phyloP scores from a whole-genome alignment of 2,329 filamentous ascomycete genomes.

The Aspergillus awamori region DNA sequence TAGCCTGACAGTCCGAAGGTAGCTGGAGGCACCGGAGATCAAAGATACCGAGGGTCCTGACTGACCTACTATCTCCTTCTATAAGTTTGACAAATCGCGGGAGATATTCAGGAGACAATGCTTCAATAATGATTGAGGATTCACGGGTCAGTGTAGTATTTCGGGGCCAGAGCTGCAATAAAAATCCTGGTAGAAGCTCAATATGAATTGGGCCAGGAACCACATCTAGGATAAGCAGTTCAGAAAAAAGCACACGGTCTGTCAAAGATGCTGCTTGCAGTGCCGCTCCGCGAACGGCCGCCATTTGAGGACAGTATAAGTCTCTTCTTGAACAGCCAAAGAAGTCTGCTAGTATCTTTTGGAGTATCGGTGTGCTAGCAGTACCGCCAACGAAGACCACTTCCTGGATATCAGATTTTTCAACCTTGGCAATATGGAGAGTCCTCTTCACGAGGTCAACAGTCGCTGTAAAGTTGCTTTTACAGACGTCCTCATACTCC shows the following conservation, averaged over 20 bases:
- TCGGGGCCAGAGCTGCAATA: background rate
- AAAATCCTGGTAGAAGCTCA: background rate
- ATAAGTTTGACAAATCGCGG: background rate
- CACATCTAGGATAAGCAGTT: background rate
- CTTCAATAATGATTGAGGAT: background rate
- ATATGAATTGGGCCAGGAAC: background rate
- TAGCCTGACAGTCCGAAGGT: background rate
- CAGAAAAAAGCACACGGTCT: background rate
- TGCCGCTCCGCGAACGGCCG: background rate
- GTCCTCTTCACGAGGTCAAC: background rate
- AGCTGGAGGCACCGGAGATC: background rate
- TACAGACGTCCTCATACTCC: background rate
- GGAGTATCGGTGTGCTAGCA: background rate
- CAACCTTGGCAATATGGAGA: background rate
- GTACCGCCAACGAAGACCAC: background rate
- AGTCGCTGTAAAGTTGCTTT: background rate
- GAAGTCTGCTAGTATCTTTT: background rate
- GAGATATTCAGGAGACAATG: background rate
- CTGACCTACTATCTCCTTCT: background rate
- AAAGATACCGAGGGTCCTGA: background rate
- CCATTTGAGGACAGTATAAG: background rate
- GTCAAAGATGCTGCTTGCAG: background rate
- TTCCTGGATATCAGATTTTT: background rate
- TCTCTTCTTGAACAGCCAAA: background rate
- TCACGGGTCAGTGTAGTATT: background rate